A percentile compares a stretch with the other conserved stretches of the same genome.
phyloP scores from a whole-genome alignment of 2,329 filamentous ascomycete species.

The Neonectria hederae region DNA sequence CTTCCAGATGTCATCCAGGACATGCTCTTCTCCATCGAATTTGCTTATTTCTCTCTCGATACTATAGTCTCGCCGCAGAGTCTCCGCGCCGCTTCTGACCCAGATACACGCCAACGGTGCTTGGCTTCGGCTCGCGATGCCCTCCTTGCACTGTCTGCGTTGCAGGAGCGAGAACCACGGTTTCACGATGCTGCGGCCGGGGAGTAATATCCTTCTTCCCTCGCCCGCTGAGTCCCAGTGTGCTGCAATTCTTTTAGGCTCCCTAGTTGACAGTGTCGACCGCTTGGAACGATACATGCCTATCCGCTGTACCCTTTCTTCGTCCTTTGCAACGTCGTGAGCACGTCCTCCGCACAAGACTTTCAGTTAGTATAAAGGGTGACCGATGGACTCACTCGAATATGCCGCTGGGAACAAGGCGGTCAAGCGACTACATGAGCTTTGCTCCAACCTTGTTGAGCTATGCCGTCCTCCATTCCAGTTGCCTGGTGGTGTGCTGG shows the following conservation, averaged over 20 bases:
- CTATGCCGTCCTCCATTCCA: constrained; percentile 8
- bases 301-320: constrained; percentile 12
- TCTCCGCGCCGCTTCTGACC: constrained; percentile 7
- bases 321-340: constrained; percentile 10
- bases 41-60: constrained; percentile 12
- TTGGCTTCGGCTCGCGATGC: constrained; percentile 6
- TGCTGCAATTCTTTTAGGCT: not conserved
- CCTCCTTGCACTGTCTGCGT: constrained; percentile 3
- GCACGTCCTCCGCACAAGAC: constrained; percentile 4
- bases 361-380: constrained; percentile 1
- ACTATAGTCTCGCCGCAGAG: not conserved
- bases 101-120: constrained; percentile 4
- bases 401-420: not conserved
- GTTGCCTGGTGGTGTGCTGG: not conserved
- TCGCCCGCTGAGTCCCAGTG: not conserved
- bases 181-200: not conserved
- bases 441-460: constrained; percentile 11
- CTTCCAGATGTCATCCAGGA: not conserved
- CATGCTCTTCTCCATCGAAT: constrained; percentile 7
- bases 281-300: not conserved
- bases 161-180: constrained; percentile 1
- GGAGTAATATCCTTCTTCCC: constrained; percentile 8
- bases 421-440: constrained; percentile 4
- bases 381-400: not conserved
- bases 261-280: too few species aligned